Conservation (phyloP, 345 rosid genomes). For the Boechera retrofracta region DNA sequence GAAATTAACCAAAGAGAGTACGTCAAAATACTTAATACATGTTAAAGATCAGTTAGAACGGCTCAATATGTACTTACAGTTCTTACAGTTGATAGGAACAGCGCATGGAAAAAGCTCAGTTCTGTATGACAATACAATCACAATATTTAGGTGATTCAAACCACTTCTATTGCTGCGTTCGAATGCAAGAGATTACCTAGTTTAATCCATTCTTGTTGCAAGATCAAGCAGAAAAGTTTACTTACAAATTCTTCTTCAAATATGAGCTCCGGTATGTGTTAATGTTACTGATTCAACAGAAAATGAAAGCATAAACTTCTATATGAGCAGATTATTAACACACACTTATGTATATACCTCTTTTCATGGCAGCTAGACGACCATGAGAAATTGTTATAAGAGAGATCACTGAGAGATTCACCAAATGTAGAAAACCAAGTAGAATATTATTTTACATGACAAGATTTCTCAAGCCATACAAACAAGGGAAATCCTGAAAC, state of each 20-base stretch:
- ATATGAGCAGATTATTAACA: no score
- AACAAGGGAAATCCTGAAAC: conserved; percentile 10
- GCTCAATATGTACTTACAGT: neutral
- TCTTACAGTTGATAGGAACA: neutral
- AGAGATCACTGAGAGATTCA: conserved; percentile 38
- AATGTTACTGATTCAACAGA: conserved; percentile 37
- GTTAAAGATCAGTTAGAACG: neutral
- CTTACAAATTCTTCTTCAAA: conserved; percentile 33
- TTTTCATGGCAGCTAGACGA: conserved; percentile 9
- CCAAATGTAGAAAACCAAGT: neutral
- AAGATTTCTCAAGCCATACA: neutral
- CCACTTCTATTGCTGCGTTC: neutral
- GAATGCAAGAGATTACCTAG: neutral
- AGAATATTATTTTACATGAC: neutral
- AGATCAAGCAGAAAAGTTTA: conserved; percentile 5
- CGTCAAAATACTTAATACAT: neutral
- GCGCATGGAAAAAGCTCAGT: conserved; percentile 30
- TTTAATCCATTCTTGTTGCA: neutral
- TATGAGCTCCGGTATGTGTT: conserved; percentile 39
- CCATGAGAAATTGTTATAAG: conserved; percentile 42
- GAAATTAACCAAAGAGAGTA: neutral
- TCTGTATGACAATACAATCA: conserved; percentile 17
- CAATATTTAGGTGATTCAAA: neutral
- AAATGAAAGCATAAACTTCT: neutral
- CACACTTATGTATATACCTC: conserved; percentile 2